Base-by-base conservation (phyloP, 768 basidiomycete species). In the Steccherinum ochraceum region DNA sequence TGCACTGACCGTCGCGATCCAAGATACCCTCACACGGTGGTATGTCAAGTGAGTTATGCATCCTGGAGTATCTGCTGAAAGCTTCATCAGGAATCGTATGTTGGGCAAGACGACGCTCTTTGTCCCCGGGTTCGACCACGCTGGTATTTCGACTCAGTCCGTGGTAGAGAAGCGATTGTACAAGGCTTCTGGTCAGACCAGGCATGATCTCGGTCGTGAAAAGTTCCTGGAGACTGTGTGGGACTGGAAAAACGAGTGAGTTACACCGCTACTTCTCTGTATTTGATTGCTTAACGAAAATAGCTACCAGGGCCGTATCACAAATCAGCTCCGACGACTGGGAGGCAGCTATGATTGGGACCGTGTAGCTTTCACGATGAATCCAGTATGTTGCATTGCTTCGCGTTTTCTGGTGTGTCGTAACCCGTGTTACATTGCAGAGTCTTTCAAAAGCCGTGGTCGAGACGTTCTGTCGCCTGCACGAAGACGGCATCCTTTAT, bases 191-290 rank as follows among this genome's bases (percentile, higher is more conserved):
- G 89, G 91, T 1, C 74, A 84, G 67, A 89, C 89, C 2, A 73
- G 95, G 48, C 93, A 97, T 66, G 92, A 98, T 65, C 78, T 97
- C n/a, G 96, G 96, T 0, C 81, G 96, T 42, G 92, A 95, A 59
- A 81, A 76, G 60, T 97, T 99, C 69, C 63, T 99, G 57, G 82
- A 86, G 56, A 89, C 84, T 50, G 93, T 97, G 24, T 85, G 86
- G 84, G 86, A 87, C 24, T 99, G 96, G 96, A 98, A 96, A 67
- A 89, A 93, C 58, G 92, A 95, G 91, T 95, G 57, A 46, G 89
- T 75, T 0, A 43, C n/a, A 30, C 11, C 2, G 2, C 25, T 5
- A 13, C 25, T 35, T 21, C 35, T 18, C 41, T 30, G 47, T 35
- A 7, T 16, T 16, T 45, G 57, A 20, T 57, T 27, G 12, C 49